Base-by-base conservation (phyloP, 73 alveolate species). In the Paramecium sonneborni region DNA sequence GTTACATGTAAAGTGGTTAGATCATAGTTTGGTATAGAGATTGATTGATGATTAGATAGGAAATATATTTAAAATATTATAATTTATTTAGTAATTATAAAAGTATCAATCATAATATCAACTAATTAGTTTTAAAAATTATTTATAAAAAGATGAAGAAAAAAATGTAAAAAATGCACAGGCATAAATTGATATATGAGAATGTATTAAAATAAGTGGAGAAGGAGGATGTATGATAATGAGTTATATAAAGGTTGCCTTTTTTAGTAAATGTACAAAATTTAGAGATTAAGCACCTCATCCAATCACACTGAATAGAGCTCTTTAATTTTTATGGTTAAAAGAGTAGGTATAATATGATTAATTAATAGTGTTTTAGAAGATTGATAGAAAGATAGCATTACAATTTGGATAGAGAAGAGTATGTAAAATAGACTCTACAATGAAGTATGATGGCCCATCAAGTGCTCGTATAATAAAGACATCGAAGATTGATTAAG, bases 371-470 rank as follows among this genome's bases (percentile, higher is more conserved):
- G n/a, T n/a, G 7, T 62, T 12, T 30, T 14, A 62, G 84, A 62
- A 62, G 39, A 32, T 62, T 62, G 84, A 62, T 62, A 26, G 84
- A 30, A 62, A 62, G 44, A 62, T 32, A 30, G 84, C 84, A 30
- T 32, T 62, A 26, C 9, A 26, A 30, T 62, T 62, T 26, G 84
- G 84, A 62, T 30, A 62, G 44, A 62, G 84, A n/a, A 62, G 84
- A 24, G 84, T 62, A 9, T 62, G 84, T 32, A 62, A 62, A 62
- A 62, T 62, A 30, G 84, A 62, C 44, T 26, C 48, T 30, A 62
- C 84, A 23, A 26, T 26, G 26, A 30, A 62, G 24, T 28, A 30
- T n/a, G 84, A 62, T 62, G 84, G 84, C 1, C 84, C 84, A 9
- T 26, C 84, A 9, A 62, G 48, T 32, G 39, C 84, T 24, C 84